A percentile compares a stretch with the other conserved stretches of the same genome.
These are phyloP conservation scores for Aspergillus pseudoglaucus DNA, from an alignment of 2,329 filamentous ascomycete genomes.

Conservation along the genomic window DNA sequence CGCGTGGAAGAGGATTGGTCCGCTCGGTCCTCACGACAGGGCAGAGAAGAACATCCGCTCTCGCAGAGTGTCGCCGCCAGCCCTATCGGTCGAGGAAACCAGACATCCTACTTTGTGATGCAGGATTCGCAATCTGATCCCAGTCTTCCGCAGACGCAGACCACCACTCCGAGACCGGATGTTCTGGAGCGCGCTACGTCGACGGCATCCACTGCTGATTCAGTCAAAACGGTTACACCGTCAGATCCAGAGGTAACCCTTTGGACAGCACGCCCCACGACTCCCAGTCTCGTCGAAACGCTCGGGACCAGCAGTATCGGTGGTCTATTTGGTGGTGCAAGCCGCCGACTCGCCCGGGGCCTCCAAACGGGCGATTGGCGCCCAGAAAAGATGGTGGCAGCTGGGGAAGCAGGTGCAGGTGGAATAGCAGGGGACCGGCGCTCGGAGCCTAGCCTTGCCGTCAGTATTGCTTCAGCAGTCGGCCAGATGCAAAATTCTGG, in stretches of 20 bases:
- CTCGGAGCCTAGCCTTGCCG: slow-evolving; percentile 38
- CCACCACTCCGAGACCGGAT: slow-evolving; percentile 29
- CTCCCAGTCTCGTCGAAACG: slow-evolving; percentile 24
- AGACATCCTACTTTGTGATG: slow-evolving; percentile 32
- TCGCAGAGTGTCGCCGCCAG: slow-evolving; percentile 68
- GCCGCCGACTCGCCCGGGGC: slow-evolving; percentile 29
- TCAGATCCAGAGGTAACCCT: slow-evolving; percentile 19
- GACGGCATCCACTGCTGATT: slow-evolving; percentile 41
- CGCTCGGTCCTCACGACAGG: slow-evolving; percentile 44
- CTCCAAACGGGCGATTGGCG: slow-evolving; percentile 33
- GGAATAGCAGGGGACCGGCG: slow-evolving; percentile 30
- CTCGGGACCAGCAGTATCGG: slow-evolving; percentile 28
- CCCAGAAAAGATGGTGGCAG: slow-evolving; percentile 23
- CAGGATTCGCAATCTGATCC: slow-evolving; percentile 13
- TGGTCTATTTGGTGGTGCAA: slow-evolving; percentile 36
- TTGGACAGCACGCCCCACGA: slow-evolving; percentile 17
- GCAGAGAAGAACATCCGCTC: slow-evolving; percentile 61
- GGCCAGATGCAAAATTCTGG: slow-evolving; percentile 38
- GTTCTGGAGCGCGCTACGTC: slow-evolving; percentile 36
- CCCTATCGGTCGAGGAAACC: slow-evolving; percentile 46
- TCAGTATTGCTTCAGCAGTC: slow-evolving; percentile 39
- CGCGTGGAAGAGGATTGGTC: slow-evolving; percentile 52
- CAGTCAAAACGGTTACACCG: slow-evolving; percentile 39
- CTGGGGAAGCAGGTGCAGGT: slow-evolving; percentile 27
- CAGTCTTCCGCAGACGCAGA: slow-evolving; percentile 3